These are phyloP conservation scores for Globisporangium splendens DNA, from an alignment of 352 stramenopile genomes.

Conservation along the genomic window DNA sequence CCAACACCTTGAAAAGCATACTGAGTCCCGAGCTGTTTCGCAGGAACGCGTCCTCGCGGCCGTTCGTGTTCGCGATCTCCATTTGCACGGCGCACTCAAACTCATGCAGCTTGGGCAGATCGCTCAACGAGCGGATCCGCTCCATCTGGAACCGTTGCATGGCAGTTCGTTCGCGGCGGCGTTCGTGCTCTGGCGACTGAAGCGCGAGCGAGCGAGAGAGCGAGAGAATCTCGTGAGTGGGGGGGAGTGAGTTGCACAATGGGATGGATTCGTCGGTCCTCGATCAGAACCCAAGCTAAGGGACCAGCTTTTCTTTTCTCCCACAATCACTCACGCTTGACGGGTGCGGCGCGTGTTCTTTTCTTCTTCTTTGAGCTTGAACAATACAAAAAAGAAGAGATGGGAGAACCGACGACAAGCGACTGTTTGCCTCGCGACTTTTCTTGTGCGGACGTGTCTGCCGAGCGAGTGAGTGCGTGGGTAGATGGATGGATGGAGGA, in stretches of 20 bases:
- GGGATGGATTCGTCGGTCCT: neutral
- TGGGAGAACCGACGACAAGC: neutral
- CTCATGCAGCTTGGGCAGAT: slow-evolving; percentile 61
- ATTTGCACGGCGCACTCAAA: slow-evolving; percentile 66
- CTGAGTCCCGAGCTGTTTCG: slow-evolving; percentile 72
- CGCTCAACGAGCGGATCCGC: slow-evolving; percentile 20
- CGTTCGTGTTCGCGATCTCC: slow-evolving; percentile 53
- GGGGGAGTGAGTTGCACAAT: slow-evolving; percentile 8
- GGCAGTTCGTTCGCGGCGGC: neutral
- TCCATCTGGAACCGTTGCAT: slow-evolving; percentile 14
- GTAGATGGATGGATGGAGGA: no score
- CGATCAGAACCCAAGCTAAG: neutral
- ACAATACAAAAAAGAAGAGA: slow-evolving; percentile 1
- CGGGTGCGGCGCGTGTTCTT: slow-evolving; percentile 3
- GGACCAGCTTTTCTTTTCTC: no score
- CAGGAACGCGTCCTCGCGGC: slow-evolving; percentile 77
- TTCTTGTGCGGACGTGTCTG: no score
- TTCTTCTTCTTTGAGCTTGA: slow-evolving; percentile 10
- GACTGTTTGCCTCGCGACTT: neutral
- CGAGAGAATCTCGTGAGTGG: neutral
- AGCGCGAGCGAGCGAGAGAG: neutral
- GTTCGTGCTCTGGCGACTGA: no score
- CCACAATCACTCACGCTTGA: slow-evolving; percentile 4
- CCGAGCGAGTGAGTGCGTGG: no score
- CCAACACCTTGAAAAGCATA: slow-evolving; percentile 65